phyloP scores from a whole-genome alignment of 1,139 yeast genomes.

The Saccharomyces hybrid region DNA sequence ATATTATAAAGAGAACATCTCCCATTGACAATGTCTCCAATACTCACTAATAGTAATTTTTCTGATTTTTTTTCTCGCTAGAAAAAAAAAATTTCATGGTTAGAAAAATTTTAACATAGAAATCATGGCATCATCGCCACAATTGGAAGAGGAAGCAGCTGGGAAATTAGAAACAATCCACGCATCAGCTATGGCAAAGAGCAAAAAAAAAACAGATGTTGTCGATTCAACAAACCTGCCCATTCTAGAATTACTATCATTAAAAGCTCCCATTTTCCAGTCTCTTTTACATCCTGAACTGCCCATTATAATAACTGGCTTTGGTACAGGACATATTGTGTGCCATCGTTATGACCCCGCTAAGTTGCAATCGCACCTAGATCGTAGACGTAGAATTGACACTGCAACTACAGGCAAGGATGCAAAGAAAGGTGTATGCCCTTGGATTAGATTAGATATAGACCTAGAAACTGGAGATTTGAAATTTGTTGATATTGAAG shows the following conservation, averaged over 20 bases:
- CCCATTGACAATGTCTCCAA: neutral
- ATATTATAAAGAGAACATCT: conserved; percentile 40
- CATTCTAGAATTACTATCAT: neutral
- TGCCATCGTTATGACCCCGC: conserved; percentile 49
- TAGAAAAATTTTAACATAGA: neutral
- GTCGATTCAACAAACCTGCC: neutral
- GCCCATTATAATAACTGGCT: conserved; percentile 60
- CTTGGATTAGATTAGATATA: conserved; percentile 43
- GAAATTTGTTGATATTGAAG: conserved; percentile 21
- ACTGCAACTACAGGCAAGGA: conserved; percentile 26
- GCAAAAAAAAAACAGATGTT: neutral
- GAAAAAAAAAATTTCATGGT: neutral
- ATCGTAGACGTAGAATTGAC: conserved; percentile 22
- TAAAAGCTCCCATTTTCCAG: conserved; percentile 37
- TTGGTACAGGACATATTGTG: conserved; percentile 70
- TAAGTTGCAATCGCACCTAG: conserved; percentile 30
- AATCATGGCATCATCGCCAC: neutral
- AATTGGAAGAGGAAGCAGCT: neutral
- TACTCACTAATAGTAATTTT: neutral
- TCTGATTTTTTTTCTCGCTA: neutral
- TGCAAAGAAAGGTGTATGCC: conserved; percentile 28
- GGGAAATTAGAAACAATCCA: neutral
- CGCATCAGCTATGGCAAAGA: neutral
- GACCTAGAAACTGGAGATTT: conserved; percentile 33
- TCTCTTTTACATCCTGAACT: conserved; percentile 73